Base-by-base conservation (phyloP, 2,329 filamentous ascomycete species). In the Xylaria digitata region DNA sequence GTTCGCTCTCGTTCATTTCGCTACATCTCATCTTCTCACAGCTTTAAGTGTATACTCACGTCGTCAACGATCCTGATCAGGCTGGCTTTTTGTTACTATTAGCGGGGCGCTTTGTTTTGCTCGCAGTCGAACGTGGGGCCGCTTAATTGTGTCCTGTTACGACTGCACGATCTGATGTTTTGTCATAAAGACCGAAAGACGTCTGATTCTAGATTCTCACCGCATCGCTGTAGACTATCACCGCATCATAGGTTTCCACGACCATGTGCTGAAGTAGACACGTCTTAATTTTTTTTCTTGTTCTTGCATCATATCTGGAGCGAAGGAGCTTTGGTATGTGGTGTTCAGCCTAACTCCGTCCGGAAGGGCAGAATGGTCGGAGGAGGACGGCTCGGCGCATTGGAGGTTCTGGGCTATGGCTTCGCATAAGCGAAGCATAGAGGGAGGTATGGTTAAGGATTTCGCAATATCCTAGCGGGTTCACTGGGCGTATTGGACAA, bases 311-410 rank as follows among this genome's bases (percentile, higher is more conserved):
- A 68, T 73, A 71, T 68, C 62, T 69, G 32, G 63, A 63, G 49
- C 61, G 53, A 50, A 21, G 53, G 58, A 37, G 66, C 50, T 63
- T 30, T 59, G 63, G 65, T 70, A 69, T 72, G 62, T 54, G 69
- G 68, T 70, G 69, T 73, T 69, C 61, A 75, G 73, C 74, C 70
- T 73, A 70, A 73, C 74, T 73, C 65, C 60, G 68, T 40, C 71
- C 69, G 68, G 53, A 48, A 26, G 37, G 40, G 64, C 13, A 45
- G 58, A 6, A 59, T 69, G 68, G 69, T 46, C 46, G 52, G 72
- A 70, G 74, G 67, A 76, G 71, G 74, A 75, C 50, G 66, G 73
- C 74, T 75, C 71, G 71, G 68, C 70, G 70, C 70, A 72, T 72
- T 62, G 30, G 26, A 46, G 32, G 57, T 34, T 54, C 63, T 52